Evolutionary conservation across 164 flowering plant genomes (phyloP), one percentile per base, ranked within the genome.

Genomic region (Litsea cubeba): DNA sequence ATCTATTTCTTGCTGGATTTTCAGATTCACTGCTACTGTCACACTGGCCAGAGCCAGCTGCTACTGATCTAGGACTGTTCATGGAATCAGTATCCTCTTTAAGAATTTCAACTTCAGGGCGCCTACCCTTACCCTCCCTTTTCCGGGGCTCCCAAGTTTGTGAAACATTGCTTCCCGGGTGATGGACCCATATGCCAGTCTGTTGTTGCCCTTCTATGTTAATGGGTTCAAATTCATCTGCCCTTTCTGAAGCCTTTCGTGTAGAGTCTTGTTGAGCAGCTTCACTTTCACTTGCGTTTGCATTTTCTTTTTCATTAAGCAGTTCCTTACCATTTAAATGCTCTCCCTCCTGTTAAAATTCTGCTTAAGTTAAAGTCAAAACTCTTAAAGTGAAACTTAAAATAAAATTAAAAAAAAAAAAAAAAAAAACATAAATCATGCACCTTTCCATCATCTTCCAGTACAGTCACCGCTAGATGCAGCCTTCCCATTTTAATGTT

Each of bases 91-190:
- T 74, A 65, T 67, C 76, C 75, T 84, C 88, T 49, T 81, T 70
- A 4, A 18, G 76, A 26, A 87, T 80, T 71, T 79, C 60, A 24
- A 77, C 82, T 75, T 86, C 94, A 68, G 79, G 49, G 15, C 54
- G 77, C 69, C 46, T 40, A 40, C 46, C 46, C 46, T 88, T 84
- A 71, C 72, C 79, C 74, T 77, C 88, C 51, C 93, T 91, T 82
- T 91, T 94, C 78, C 97, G 86, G 60, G 93, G 92, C 81, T 94
- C 97, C 98, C 97, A 92, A 46, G 80, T 82, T 68, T 83, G 91
- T 64, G 90, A 72, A 70, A 86, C 83, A 71, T 87, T 86, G 69
- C 81, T 86, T 69, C 99, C 98, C n/a, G 99, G 99, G 69, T 79
- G 95, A 73, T 90, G 93, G 26, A 91, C 87, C 97, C 97, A 92